Evolutionary conservation across 148 eudicot genomes (phyloP).

Genomic region (Dysphania ambrosioides): DNA sequence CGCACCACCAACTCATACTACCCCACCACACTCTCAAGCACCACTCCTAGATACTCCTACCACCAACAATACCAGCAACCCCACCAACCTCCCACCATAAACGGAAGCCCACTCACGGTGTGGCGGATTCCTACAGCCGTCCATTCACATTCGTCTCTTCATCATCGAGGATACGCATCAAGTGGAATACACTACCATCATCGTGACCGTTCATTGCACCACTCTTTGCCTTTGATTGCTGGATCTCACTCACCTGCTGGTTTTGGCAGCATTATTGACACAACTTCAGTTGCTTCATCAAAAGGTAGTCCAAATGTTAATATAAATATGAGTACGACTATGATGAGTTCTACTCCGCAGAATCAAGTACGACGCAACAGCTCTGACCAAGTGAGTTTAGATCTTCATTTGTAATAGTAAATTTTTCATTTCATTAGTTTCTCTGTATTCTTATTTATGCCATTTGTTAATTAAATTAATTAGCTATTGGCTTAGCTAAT

Average conservation of each 20-base stretch:
- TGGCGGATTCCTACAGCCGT: conserved; percentile 62
- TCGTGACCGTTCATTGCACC: conserved; percentile 36
- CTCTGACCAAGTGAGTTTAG: conserved; percentile 90
- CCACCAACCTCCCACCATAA: conserved; percentile 43
- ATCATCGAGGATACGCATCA: not conserved
- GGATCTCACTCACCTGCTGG: conserved; percentile 24
- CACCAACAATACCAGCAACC: conserved; percentile 10
- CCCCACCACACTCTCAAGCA: conserved; percentile 2
- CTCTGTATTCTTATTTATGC: not conserved
- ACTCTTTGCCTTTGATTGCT: conserved; percentile 25
- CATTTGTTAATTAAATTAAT: not conserved
- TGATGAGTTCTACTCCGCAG: conserved; percentile 16
- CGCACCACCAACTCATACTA: not conserved
- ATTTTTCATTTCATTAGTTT: not conserved
- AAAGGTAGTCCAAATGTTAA: conserved; percentile 3
- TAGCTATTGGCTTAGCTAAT: not conserved
- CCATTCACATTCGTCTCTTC: conserved; percentile 23
- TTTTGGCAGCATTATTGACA: conserved; percentile 17
- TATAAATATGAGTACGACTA: too few relatives aligned
- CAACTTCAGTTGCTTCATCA: not conserved
- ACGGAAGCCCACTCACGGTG: conserved; percentile 60
- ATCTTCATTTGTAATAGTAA: conserved; percentile 67
- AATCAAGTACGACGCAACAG: conserved; percentile 34
- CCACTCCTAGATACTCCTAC: not conserved
- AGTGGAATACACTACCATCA: conserved; percentile 12